A percentile compares a stretch with the other conserved stretches of the same genome.
phyloP scores from a whole-genome alignment of 306 rosid genomes.

The Prunus davidiana region DNA sequence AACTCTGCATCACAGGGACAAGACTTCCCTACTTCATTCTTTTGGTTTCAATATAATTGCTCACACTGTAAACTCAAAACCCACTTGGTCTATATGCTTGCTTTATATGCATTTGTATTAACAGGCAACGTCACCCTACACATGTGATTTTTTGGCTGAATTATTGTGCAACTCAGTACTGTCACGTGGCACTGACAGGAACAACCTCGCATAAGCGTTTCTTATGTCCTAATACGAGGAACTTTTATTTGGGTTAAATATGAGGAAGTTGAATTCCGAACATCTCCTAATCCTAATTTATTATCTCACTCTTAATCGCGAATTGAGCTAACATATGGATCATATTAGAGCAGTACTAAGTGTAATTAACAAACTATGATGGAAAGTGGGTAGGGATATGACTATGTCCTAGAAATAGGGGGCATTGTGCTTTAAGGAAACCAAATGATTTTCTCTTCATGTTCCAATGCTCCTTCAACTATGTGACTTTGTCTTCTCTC shows the following conservation, averaged over 20 bases:
- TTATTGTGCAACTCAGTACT: too few relatives aligned
- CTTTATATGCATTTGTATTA: too few relatives aligned
- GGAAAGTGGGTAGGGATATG: constrained; percentile 16
- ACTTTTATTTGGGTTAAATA: too few relatives aligned
- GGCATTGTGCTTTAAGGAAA: constrained; percentile 47
- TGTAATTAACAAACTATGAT: constrained; percentile 4
- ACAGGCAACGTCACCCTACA: too few relatives aligned
- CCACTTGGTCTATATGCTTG: not conserved
- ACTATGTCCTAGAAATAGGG: constrained; percentile 34
- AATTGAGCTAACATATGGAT: not conserved
- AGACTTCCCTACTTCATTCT: constrained; percentile 15
- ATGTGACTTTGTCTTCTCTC: constrained; percentile 33
- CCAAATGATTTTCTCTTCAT: constrained; percentile 35
- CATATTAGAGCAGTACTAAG: not conserved
- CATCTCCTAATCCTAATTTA: too few relatives aligned
- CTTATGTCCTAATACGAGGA: too few relatives aligned
- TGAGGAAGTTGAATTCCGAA: too few relatives aligned
- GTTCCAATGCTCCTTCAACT: constrained; percentile 28
- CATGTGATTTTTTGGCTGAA: too few relatives aligned
- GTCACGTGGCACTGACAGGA: too few relatives aligned
- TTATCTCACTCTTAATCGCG: too few relatives aligned
- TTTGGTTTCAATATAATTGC: not conserved
- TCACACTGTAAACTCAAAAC: not conserved
- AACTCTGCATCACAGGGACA: constrained; percentile 17
- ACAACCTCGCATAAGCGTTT: too few relatives aligned